Percentiles rank a stretch among this genome's conserved stretches.
Conservation (phyloP, 1,284 basidiomycete genomes). For the Veloboletus limbatus region DNA sequence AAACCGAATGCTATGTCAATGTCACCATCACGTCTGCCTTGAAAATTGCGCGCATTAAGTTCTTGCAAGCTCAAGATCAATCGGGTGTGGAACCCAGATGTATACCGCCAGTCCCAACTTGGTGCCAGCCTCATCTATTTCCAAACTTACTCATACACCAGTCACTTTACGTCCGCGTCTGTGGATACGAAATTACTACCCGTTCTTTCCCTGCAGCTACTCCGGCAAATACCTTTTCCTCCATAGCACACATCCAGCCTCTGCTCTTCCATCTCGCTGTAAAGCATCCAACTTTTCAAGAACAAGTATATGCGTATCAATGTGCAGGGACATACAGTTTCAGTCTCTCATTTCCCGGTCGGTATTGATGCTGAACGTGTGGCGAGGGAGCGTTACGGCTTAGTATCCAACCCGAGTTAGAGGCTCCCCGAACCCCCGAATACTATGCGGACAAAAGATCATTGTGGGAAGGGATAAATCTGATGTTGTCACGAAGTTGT, state of each 20-base stretch:
- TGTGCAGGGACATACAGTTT: conserved; percentile 82
- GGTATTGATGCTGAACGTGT: conserved; percentile 96
- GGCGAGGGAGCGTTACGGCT: conserved; percentile 78
- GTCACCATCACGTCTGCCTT: too few relatives aligned
- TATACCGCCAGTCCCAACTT: too few relatives aligned
- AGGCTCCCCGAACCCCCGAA: too few relatives aligned
- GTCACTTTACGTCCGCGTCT: conserved; percentile 95
- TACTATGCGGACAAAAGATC: conserved; percentile 98
- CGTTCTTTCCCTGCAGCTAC: conserved; percentile 47
- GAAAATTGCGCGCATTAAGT: too few relatives aligned
- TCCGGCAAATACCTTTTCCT: conserved; percentile 31
- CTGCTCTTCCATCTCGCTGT: conserved; percentile 38
- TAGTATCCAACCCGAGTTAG: conserved; percentile 86
- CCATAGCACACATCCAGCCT: conserved; percentile 1
- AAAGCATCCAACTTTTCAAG: conserved; percentile 10
- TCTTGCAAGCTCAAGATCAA: too few relatives aligned
- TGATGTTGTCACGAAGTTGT: conserved; percentile 97
- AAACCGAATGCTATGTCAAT: too few relatives aligned
- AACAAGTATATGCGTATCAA: conserved; percentile 68
- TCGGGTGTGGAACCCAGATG: too few relatives aligned
- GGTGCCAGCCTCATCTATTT: conserved; percentile 96
- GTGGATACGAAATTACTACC: conserved; percentile 87
- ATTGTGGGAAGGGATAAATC: conserved; percentile 98
- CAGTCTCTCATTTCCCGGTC: conserved; percentile 90
- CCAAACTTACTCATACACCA: conserved; percentile 97